Evolutionary conservation across 345 rosid genomes (phyloP).

Genomic region (Citrus hindsii): DNA sequence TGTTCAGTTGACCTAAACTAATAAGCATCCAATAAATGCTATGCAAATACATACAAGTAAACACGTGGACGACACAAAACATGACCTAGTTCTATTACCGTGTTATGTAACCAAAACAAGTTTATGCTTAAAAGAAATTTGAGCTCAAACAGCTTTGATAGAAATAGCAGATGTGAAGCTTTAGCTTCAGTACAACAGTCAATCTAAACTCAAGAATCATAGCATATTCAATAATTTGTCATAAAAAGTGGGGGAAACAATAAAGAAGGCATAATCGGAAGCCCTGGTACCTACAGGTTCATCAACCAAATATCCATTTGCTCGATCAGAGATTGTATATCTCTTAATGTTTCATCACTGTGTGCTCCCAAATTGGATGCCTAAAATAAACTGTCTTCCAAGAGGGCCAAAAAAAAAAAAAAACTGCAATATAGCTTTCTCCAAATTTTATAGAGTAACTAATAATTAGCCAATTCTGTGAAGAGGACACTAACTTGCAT

Average conservation of each 20-base stretch:
- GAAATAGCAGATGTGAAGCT: not conserved
- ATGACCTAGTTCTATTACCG: not conserved
- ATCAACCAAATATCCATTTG: not conserved
- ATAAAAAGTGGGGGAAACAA: not conserved
- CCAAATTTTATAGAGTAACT: not conserved
- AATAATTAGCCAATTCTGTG: not conserved
- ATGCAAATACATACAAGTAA: too few species aligned
- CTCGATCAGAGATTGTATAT: too few species aligned
- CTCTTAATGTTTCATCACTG: not conserved
- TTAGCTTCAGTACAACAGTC: not conserved
- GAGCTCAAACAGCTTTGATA: not conserved
- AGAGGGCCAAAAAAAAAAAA: not conserved
- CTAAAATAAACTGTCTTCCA: not conserved
- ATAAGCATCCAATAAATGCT: too few species aligned
- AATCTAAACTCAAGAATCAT: not conserved
- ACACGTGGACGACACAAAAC: not conserved
- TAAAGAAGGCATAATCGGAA: not conserved
- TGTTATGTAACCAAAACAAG: not conserved
- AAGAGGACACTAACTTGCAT: not conserved
- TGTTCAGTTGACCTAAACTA: too few species aligned
- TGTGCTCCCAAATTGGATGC: not conserved
- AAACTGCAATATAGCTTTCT: not conserved
- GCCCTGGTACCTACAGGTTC: not conserved
- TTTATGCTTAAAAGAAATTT: not conserved
- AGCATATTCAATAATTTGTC: not conserved